phyloP scores from a whole-genome alignment of 805 yeast genomes.

The Hanseniaspora taiwanica region DNA sequence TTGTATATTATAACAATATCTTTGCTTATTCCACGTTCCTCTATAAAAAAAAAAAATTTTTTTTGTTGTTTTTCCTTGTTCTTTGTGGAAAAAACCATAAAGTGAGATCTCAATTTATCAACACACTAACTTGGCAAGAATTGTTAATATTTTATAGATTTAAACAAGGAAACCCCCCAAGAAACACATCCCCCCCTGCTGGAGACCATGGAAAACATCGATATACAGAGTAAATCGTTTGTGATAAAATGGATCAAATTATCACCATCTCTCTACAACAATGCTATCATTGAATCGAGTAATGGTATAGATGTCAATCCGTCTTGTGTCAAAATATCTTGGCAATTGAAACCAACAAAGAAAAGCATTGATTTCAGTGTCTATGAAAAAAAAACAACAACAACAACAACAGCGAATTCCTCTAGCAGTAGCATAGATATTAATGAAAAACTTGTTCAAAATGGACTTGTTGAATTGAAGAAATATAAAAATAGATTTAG shows the following conservation, averaged over 20 bases:
- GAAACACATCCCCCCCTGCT: background rate
- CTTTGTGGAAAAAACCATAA: no score
- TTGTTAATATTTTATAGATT: no score
- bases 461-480: background rate
- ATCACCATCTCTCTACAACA: no score
- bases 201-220: conserved; percentile 89
- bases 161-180: background rate
- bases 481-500: background rate
- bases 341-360: conserved; percentile 73
- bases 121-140: no score
- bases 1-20: no score
- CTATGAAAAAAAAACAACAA: conserved; percentile 15
- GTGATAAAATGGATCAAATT: conserved; percentile 85
- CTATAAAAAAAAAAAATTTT: no score
- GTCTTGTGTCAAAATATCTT: conserved; percentile 40
- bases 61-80: no score
- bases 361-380: conserved; percentile 36
- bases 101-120: no score
- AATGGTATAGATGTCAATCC: no score
- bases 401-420: conserved; percentile 6
- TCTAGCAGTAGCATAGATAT: conserved; percentile 16
- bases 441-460: conserved; percentile 7
- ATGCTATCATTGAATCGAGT: no score
- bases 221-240: conserved; percentile 79
- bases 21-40: no score